A percentile compares a stretch with the other conserved stretches of the same genome.
Evolutionary conservation across 1,284 basidiomycete genomes (phyloP).

Genomic region (Singerocomus rubriflavus): DNA sequence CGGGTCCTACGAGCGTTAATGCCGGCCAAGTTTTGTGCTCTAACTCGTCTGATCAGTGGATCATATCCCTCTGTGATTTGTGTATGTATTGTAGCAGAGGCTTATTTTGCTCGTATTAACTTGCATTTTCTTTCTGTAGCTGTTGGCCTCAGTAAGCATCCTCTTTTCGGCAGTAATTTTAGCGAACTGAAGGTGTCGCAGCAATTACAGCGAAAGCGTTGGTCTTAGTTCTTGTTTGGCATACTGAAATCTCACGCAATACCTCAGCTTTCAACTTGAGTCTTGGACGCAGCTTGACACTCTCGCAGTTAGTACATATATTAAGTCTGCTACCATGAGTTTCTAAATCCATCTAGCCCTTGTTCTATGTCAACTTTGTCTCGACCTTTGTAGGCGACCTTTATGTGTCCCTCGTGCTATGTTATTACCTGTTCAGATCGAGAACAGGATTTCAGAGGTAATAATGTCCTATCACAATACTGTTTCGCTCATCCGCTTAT

Average conservation of each 20-base stretch:
- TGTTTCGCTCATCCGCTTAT: background rate
- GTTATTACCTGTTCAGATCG: constrained; percentile 39
- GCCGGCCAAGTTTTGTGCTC: background rate
- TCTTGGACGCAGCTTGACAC: constrained; percentile 34
- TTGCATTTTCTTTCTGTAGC: constrained; percentile 23
- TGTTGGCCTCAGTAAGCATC: constrained; percentile 38
- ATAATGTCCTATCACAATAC: background rate
- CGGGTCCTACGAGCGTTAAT: constrained; percentile 25
- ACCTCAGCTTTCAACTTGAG: constrained; percentile 34
- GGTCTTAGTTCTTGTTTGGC: constrained; percentile 16
- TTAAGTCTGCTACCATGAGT: background rate
- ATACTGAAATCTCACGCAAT: background rate
- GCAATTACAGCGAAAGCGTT: constrained; percentile 46
- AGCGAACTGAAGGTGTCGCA: constrained; percentile 17
- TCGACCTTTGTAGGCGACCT: constrained; percentile 42
- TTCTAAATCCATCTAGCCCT: constrained; percentile 26
- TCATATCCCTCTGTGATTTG: constrained; percentile 41
- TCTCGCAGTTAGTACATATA: constrained; percentile 34
- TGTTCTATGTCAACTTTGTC: constrained; percentile 44
- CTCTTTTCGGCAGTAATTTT: background rate
- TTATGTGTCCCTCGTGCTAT: constrained; percentile 41
- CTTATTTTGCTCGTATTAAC: background rate
- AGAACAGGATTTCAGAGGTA: constrained; percentile 44
- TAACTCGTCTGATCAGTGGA: constrained; percentile 32
- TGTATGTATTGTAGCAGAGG: constrained; percentile 29